Evolutionary conservation across 192 early-diverging fungal species (phyloP).

Genomic region (Podila horticola): DNA sequence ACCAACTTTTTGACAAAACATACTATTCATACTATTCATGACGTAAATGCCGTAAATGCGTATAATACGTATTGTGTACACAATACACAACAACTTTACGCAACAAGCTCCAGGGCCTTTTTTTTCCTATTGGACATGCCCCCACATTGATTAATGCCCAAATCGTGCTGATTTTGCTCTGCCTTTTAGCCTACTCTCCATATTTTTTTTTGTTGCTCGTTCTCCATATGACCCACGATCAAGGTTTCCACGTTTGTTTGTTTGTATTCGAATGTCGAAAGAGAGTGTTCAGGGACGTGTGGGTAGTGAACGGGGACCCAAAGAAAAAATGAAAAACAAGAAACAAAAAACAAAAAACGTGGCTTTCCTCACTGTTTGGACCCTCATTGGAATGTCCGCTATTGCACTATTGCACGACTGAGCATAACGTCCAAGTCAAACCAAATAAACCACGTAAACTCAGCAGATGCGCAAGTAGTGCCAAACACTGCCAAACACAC

Average conservation of each 20-base stretch:
- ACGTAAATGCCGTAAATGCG: too few species aligned
- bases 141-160: neutral
- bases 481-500: too few species aligned
- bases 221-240: neutral
- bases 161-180: neutral
- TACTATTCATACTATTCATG: neutral
- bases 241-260: neutral
- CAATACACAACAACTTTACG: neutral
- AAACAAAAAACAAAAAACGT: conserved; percentile 3
- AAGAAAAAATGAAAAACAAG: neutral
- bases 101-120: neutral
- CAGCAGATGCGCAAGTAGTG: too few species aligned
- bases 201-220: neutral
- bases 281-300: neutral
- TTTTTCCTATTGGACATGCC: neutral
- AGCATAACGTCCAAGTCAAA: neutral
- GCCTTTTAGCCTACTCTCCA: neutral
- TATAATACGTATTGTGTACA: neutral
- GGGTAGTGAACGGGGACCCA: neutral
- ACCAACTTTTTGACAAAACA: neutral
- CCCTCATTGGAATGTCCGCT: neutral
- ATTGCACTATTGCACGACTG: neutral
- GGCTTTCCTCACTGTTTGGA: neutral
- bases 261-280: neutral
- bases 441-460: neutral